Evolutionary conservation across 2,329 filamentous ascomycete species (phyloP).

Genomic region (Cadophora luteo-olivacea): DNA sequence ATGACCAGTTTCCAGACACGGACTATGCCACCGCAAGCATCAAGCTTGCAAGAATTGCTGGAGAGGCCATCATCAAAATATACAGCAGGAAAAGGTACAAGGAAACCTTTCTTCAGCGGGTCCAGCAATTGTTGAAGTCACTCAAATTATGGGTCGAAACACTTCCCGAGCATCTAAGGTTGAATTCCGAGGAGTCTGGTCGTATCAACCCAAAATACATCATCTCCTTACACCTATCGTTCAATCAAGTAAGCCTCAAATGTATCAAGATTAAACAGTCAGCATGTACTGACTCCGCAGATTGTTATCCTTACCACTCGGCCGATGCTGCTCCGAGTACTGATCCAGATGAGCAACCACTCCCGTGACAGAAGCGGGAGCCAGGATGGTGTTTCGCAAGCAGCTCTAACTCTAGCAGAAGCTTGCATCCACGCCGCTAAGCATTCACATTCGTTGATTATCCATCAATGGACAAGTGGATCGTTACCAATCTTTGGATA

Average conservation of each 20-base stretch:
- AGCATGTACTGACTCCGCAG: slow-evolving; percentile 35
- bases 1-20: slow-evolving; percentile 46
- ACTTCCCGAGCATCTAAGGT: slow-evolving; percentile 44
- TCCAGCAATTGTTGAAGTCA: slow-evolving; percentile 46
- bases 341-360: slow-evolving; percentile 46
- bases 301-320: slow-evolving; percentile 50
- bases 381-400: slow-evolving; percentile 14
- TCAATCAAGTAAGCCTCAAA: slow-evolving; percentile 46
- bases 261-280: too few species aligned
- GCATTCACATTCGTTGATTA: slow-evolving; percentile 51
- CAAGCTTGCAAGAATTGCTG: slow-evolving; percentile 47
- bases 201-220: slow-evolving; percentile 47
- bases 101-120: slow-evolving; percentile 47
- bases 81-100: slow-evolving; percentile 42
- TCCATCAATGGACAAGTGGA: slow-evolving; percentile 54
- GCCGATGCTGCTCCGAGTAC: slow-evolving; percentile 48
- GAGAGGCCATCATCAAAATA: slow-evolving; percentile 39
- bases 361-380: slow-evolving; percentile 26
- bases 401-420: slow-evolving; percentile 49
- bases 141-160: slow-evolving; percentile 48
- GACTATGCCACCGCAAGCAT: slow-evolving; percentile 49
- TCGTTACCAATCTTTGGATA: slow-evolving; percentile 55
- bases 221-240: slow-evolving; percentile 46
- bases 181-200: slow-evolving; percentile 39
- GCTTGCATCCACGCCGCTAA: slow-evolving; percentile 54